A percentile compares a stretch with the other conserved stretches of the same genome.
phyloP scores from a whole-genome alignment of 768 basidiomycete species.

The Russula foetens region DNA sequence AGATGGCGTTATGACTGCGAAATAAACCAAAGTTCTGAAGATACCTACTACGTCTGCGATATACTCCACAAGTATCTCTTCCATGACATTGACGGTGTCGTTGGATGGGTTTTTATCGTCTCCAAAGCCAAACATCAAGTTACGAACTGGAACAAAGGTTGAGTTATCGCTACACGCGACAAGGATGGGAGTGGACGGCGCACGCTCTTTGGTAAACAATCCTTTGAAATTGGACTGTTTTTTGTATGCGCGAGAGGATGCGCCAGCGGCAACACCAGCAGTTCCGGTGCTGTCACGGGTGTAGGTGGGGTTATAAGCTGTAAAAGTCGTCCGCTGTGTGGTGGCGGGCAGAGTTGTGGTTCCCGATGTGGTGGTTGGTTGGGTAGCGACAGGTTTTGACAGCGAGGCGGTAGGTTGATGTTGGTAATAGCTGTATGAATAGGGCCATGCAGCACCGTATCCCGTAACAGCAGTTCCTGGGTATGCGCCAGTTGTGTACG shows the following conservation, averaged over 20 bases:
- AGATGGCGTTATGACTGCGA: background rate
- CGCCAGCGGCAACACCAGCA: constrained; percentile 32
- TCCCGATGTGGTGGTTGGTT: constrained; percentile 15
- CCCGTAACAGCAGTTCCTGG: constrained; percentile 55
- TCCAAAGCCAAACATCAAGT: constrained; percentile 89
- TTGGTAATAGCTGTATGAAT: constrained; percentile 51
- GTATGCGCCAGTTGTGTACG: constrained; percentile 43
- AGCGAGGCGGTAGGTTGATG: constrained; percentile 18
- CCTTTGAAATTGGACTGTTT: constrained; percentile 67
- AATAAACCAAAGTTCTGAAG: constrained; percentile 9
- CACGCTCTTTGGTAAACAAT: constrained; percentile 74
- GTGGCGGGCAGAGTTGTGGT: constrained; percentile 18
- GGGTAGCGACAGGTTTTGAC: constrained; percentile 21
- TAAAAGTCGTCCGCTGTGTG: constrained; percentile 21
- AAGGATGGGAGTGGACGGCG: constrained; percentile 32
- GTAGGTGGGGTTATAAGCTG: constrained; percentile 37
- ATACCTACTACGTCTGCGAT: constrained; percentile 78
- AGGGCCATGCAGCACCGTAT: constrained; percentile 57
- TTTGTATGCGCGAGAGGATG: constrained; percentile 40
- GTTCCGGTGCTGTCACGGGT: constrained; percentile 41
- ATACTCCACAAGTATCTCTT: constrained; percentile 87
- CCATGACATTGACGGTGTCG: constrained; percentile 87
- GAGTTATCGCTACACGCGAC: background rate
- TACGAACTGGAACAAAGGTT: constrained; percentile 47
- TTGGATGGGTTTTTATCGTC: constrained; percentile 84